Base-by-base conservation (phyloP, 2,329 filamentous ascomycete species). In the Hymenoscyphus scutula region DNA sequence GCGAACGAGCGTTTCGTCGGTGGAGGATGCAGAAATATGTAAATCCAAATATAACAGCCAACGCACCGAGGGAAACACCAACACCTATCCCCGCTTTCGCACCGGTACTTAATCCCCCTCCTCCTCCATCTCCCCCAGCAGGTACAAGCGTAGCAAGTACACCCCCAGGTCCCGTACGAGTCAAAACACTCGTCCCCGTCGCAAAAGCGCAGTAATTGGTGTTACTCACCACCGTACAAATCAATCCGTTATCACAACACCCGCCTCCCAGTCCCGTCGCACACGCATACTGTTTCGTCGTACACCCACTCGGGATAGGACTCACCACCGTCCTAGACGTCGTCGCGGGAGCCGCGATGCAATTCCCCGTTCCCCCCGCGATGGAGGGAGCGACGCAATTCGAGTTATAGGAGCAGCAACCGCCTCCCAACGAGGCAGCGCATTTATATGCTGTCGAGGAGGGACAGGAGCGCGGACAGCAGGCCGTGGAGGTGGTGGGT, bases 71-170 rank as follows among this genome's bases (percentile, higher is more conserved):
- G 1, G 81, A 77, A 3, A 82, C 78, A 19, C 82, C 84, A 0
- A 82, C 76, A 5, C 80, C 83, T n/a, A 88, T 81, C 2, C 84
- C 84, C 0, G 81, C 83, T 68, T 81, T 84, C 2, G 82, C 83
- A 0, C 80, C 82, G 1, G 77, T 71, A 1, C 81, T 80, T 5
- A 85, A 70, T 4, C 10, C 38, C 2, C 72, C 71, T 2, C 58
- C 60, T 29, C 29, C 54, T 51, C 5, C 8, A 17, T 59, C n/a
- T n/a, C n/a, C 60, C 13, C 58, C 41, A 13, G 66, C 58, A 5
- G 66, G 64, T 2, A 74, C 67, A 0, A 72, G 70, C 1, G 73
- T 72, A 23, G 73, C 64, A 13, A 76, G 69, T 27, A 69, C 67
- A 3, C 74, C 66, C 13, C 70, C 73, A n/a, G 75, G 72, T 1